Percentiles rank a stretch among this genome's conserved stretches.
Conservation (phyloP, 2,329 filamentous ascomycete species). For the Monilinia laxa region DNA sequence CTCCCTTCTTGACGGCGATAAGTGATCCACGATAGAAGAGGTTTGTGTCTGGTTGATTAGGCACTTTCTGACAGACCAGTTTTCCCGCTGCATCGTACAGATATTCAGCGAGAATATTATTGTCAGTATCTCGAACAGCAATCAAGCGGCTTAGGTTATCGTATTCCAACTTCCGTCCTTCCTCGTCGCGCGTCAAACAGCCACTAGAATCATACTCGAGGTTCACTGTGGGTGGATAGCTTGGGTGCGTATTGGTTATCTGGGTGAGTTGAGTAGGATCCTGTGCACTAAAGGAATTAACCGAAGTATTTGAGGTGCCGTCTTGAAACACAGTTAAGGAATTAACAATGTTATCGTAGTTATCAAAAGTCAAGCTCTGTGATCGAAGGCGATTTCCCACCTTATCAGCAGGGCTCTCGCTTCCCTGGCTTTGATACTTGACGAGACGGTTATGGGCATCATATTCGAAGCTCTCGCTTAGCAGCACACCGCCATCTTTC, state of each 20-base stretch:
- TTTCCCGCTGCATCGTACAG: conserved; percentile 14
- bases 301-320: background rate
- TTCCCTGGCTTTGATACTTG: conserved; percentile 16
- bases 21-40: conserved; percentile 17
- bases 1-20: conserved; percentile 11
- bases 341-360: conserved; percentile 16
- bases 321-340: conserved; percentile 7
- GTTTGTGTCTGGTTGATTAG: conserved; percentile 4
- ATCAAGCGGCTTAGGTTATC: conserved; percentile 12
- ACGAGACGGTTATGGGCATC: conserved; percentile 18
- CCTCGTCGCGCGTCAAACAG: conserved; percentile 15
- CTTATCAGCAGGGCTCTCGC: conserved; percentile 1
- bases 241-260: conserved; percentile 16
- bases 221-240: background rate
- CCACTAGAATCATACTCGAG: conserved; percentile 11
- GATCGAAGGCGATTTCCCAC: background rate
- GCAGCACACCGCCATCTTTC: background rate
- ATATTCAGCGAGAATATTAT: conserved; percentile 10
- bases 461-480: conserved; percentile 16
- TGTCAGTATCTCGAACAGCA: background rate
- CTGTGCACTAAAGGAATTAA: background rate
- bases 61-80: conserved; percentile 10
- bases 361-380: conserved; percentile 11
- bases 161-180: conserved; percentile 14
- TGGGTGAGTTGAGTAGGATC: conserved; percentile 18